A percentile compares a stretch with the other conserved stretches of the same genome.
These are phyloP conservation scores for Microcera coccophila DNA, from an alignment of 2,329 filamentous ascomycete species.

Conservation along the genomic window DNA sequence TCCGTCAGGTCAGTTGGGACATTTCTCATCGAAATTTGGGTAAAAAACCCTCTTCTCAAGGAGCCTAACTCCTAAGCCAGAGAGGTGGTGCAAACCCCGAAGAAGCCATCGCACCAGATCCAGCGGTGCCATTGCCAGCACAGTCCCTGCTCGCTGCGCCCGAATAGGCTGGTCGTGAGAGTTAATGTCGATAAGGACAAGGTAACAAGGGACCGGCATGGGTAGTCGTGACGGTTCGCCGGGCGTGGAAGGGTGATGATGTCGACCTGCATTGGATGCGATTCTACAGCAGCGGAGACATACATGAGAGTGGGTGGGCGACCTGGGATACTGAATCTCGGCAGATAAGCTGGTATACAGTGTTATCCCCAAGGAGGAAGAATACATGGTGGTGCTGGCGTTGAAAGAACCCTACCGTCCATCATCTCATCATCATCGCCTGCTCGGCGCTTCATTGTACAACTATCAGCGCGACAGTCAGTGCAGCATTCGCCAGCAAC, in stretches of 20 bases:
- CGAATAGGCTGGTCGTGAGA: constrained; percentile 7
- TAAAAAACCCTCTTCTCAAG: constrained; percentile 4
- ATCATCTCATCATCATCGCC: too few relatives aligned
- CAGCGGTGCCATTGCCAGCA: constrained; percentile 1
- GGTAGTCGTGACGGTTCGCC: neutral
- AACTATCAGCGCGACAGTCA: too few relatives aligned
- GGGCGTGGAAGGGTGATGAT: neutral
- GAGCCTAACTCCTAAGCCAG: constrained; percentile 3
- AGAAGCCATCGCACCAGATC: constrained; percentile 4
- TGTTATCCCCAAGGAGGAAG: too few relatives aligned
- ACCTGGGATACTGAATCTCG: neutral
- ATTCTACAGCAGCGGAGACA: too few relatives aligned
- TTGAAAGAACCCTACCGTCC: too few relatives aligned
- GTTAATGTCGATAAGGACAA: constrained; percentile 2
- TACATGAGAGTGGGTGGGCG: too few relatives aligned
- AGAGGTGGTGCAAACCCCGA: constrained; percentile 8
- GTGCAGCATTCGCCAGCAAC: too few relatives aligned
- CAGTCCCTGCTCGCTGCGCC: constrained; percentile 1
- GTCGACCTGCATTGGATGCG: neutral
- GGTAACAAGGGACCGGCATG: neutral
- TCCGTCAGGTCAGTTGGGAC: constrained; percentile 12
- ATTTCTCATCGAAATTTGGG: constrained; percentile 13
- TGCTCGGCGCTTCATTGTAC: constrained; percentile 15
- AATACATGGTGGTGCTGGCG: too few relatives aligned
- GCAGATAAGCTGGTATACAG: neutral